A percentile compares a stretch with the other conserved stretches of the same genome.
phyloP scores from a whole-genome alignment of 2,329 filamentous ascomycete species.

The Ascochyta rabiei region DNA sequence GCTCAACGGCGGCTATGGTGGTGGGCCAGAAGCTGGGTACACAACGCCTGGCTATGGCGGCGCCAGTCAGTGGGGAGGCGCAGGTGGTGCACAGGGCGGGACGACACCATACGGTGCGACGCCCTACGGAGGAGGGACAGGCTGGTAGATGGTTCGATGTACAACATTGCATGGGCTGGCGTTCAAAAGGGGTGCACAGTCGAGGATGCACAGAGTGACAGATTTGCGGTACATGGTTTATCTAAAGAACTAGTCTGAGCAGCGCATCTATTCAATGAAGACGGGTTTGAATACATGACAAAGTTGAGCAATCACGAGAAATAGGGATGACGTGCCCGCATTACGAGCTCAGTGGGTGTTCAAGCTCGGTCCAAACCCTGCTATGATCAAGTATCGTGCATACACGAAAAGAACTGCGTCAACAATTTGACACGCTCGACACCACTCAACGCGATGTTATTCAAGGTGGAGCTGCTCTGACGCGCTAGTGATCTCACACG shows the following conservation, averaged over 20 bases:
- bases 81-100: slow-evolving; percentile 40
- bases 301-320: neutral
- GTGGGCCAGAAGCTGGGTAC: slow-evolving; percentile 67
- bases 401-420: neutral
- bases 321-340: neutral
- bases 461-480: neutral
- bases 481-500: neutral
- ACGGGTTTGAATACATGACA: too few relatives aligned
- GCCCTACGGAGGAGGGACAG: slow-evolving; percentile 58
- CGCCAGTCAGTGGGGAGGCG: slow-evolving; percentile 69
- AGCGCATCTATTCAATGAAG: neutral
- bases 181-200: slow-evolving; percentile 21
- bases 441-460: slow-evolving; percentile 3
- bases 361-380: too few relatives aligned
- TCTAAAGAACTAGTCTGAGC: neutral
- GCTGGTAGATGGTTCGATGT: slow-evolving; percentile 17
- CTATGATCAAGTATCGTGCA: too few relatives aligned
- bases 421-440: neutral
- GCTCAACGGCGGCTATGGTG: slow-evolving; percentile 55
- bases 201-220: neutral
- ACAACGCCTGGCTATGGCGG: slow-evolving; percentile 65
- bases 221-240: neutral
- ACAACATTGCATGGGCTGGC: slow-evolving; percentile 38
- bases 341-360: too few relatives aligned
- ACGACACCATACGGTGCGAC: slow-evolving; percentile 65